A percentile compares a stretch with the other conserved stretches of the same genome.
Conservation (phyloP, 2,329 filamentous ascomycete genomes). For the Aspergillus arachidicola region DNA sequence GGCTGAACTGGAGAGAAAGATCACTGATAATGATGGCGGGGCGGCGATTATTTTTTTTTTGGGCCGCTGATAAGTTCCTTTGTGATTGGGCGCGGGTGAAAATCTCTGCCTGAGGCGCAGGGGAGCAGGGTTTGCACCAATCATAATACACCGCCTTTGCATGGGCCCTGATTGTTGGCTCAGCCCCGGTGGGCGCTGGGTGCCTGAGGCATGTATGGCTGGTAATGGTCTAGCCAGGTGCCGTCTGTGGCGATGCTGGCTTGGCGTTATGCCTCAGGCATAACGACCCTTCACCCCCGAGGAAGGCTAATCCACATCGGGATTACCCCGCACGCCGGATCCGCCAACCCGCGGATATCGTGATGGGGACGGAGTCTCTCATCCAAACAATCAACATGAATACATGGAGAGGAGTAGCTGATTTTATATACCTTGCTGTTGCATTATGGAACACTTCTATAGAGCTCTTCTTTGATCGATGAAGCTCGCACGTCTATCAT, state of each 20-base stretch:
- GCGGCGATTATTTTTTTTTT: conserved; percentile 12
- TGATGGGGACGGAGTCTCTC: neutral
- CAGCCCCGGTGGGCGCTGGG: neutral
- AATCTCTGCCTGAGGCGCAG: conserved; percentile 25
- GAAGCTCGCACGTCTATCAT: neutral
- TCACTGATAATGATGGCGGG: conserved; percentile 11
- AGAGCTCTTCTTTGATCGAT: too few relatives aligned
- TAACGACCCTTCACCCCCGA: neutral
- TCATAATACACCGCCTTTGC: conserved; percentile 6
- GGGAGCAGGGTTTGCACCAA: neutral
- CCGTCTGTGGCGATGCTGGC: neutral
- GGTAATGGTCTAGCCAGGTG: neutral
- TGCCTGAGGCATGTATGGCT: neutral
- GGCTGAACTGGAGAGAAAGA: neutral
- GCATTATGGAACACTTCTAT: too few relatives aligned
- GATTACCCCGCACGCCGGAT: conserved; percentile 22
- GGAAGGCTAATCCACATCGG: conserved; percentile 10
- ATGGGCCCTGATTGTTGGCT: conserved; percentile 9
- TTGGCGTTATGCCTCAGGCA: conserved; percentile 1
- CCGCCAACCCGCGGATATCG: conserved; percentile 1
- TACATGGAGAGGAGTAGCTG: too few relatives aligned
- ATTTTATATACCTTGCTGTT: too few relatives aligned
- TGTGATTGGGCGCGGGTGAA: conserved; percentile 10
- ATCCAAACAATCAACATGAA: too few relatives aligned
- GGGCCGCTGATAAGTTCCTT: conserved; percentile 1